Conservation (phyloP, 495 filamentous ascomycete species). For the Tuber microsphaerosporum region DNA sequence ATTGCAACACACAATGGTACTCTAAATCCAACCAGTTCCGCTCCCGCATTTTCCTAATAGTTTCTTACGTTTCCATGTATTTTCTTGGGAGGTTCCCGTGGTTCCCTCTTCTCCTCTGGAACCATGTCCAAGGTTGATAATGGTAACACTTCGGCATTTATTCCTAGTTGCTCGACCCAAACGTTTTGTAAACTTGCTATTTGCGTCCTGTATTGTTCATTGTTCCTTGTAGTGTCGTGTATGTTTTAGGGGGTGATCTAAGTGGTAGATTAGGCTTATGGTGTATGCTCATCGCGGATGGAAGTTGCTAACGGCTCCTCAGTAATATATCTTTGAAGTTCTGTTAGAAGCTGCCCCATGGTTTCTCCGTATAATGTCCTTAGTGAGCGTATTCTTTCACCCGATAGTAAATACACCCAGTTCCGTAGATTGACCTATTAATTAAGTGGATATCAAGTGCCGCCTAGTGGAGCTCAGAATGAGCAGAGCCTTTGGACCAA, state of each 20-base stretch:
- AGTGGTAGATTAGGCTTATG: background rate
- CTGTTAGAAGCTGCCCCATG: background rate
- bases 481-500: background rate
- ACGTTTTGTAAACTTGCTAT: background rate
- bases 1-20: background rate
- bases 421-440: background rate
- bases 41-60: background rate
- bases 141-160: background rate
- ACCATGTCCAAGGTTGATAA: background rate
- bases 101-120: background rate
- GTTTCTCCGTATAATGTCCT: background rate
- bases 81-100: background rate
- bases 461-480: background rate
- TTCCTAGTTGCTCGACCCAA: background rate
- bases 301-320: background rate
- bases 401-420: background rate
- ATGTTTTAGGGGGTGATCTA: background rate
- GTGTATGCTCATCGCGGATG: background rate
- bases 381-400: background rate
- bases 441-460: background rate
- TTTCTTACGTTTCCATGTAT: background rate
- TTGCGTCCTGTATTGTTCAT: background rate
- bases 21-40: background rate
- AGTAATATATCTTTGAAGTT: background rate
- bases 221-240: background rate